Evolutionary conservation across 192 early-diverging fungal species (phyloP).

Genomic region (Entrophospora sp.): DNA sequence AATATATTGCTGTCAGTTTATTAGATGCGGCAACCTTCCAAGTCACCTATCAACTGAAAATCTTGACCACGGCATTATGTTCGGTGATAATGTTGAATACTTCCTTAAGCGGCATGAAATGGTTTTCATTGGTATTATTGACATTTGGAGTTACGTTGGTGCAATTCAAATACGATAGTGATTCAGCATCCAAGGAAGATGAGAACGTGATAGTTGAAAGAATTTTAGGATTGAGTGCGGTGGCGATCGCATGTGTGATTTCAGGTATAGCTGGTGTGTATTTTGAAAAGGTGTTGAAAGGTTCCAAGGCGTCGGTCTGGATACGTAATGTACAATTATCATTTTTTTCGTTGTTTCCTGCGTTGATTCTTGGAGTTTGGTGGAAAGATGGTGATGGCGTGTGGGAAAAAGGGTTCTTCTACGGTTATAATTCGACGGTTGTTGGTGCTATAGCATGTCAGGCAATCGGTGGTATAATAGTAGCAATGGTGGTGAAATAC

Average conservation of each 20-base stretch:
- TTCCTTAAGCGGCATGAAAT: constrained; percentile 57
- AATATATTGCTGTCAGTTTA: too few relatives aligned
- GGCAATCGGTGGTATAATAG: constrained; percentile 86
- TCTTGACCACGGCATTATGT: constrained; percentile 93
- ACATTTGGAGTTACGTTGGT: constrained; percentile 84
- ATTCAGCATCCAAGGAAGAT: constrained; percentile 2
- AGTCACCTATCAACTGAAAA: constrained; percentile 97
- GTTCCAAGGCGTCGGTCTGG: constrained; percentile 68
- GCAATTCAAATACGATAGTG: constrained; percentile 23
- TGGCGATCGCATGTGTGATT: constrained; percentile 75
- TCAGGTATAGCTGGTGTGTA: too few relatives aligned
- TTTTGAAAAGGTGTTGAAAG: constrained; percentile 95
- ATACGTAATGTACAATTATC: constrained; percentile 88
- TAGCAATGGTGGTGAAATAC: constrained; percentile 93
- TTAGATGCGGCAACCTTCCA: too few relatives aligned
- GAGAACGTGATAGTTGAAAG: constrained; percentile 31
- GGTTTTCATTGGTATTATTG: constrained; percentile 70
- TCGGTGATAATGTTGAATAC: constrained; percentile 74
- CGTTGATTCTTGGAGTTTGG: constrained; percentile 66
- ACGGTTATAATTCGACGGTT: constrained; percentile 79
- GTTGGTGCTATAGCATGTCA: constrained; percentile 76
- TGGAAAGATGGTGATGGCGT: constrained; percentile 66
- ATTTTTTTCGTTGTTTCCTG: constrained; percentile 70
- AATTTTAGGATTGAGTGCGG: constrained; percentile 66
- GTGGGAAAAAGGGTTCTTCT: too few relatives aligned